A percentile compares a stretch with the other conserved stretches of the same genome.
Evolutionary conservation across 2,329 filamentous ascomycete species (phyloP).

Genomic region (Hypomyces rosellus): DNA sequence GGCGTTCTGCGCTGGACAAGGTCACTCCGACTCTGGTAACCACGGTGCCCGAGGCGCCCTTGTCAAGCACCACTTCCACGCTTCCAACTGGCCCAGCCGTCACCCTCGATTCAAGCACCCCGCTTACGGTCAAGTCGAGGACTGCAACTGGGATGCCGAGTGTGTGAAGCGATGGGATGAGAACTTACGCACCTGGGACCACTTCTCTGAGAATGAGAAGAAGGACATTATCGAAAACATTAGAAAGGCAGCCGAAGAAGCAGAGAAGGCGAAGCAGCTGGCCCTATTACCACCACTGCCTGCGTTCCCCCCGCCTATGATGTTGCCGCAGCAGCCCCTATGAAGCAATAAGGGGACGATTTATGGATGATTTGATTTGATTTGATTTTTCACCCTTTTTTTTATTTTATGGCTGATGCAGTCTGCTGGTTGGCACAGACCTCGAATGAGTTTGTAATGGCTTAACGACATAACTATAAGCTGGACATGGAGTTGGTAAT

Average conservation of each 20-base stretch:
- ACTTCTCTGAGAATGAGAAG: conserved; percentile 53
- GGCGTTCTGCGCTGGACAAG: conserved; percentile 66
- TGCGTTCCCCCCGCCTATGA: background rate
- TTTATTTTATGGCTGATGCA: background rate
- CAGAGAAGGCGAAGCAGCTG: conserved; percentile 3
- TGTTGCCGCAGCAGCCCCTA: background rate
- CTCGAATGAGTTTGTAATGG: background rate
- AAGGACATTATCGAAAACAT: conserved; percentile 37
- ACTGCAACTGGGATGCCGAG: conserved; percentile 61
- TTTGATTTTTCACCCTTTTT: background rate
- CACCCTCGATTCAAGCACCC: conserved; percentile 64
- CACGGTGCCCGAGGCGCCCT: conserved; percentile 60
- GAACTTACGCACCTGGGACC: conserved; percentile 54
- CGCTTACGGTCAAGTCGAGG: conserved; percentile 63
- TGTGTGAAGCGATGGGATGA: conserved; percentile 62
- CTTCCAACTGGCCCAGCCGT: conserved; percentile 61
- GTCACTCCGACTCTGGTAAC: conserved; percentile 66
- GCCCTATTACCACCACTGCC: conserved; percentile 2
- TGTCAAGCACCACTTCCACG: conserved; percentile 70
- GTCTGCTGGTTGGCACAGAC: background rate
- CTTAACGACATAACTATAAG: background rate
- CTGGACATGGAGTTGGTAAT: background rate
- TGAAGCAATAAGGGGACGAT: background rate
- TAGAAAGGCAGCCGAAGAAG: background rate
- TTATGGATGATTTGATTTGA: background rate